These are phyloP conservation scores for Alloascoidea africana DNA, from an alignment of 805 yeast genomes.

Conservation along the genomic window DNA sequence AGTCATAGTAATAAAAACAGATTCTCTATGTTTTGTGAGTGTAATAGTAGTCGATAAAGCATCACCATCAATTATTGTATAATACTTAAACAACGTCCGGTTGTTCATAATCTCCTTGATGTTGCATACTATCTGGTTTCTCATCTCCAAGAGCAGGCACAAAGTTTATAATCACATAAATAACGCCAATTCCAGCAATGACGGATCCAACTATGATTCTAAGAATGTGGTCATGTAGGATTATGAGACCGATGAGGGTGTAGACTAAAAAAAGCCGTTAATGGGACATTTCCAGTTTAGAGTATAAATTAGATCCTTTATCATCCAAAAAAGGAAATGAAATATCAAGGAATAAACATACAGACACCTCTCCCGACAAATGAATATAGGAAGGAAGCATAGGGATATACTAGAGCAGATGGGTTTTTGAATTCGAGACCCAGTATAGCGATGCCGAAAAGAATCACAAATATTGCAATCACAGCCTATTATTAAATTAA, in stretches of 20 bases:
- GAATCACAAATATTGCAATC: constrained; percentile 15
- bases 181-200: constrained; percentile 45
- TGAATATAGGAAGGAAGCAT: constrained; percentile 41
- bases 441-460: constrained; percentile 16
- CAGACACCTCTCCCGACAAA: constrained; percentile 63
- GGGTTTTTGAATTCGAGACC: constrained; percentile 6
- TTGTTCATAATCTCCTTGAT: constrained; percentile 25
- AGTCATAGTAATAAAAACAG: too few relatives aligned
- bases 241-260: constrained; percentile 30
- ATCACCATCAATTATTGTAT: too few relatives aligned
- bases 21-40: too few relatives aligned
- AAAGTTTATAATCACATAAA: constrained; percentile 48
- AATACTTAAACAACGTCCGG: too few relatives aligned
- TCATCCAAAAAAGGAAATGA: too few relatives aligned
- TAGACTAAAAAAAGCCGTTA: constrained; percentile 22
- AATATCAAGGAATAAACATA: constrained; percentile 19
- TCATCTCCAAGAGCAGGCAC: constrained; percentile 45
- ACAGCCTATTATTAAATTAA: constrained; percentile 9
- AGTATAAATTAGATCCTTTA: not conserved
- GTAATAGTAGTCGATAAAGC: too few relatives aligned
- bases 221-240: constrained; percentile 35
- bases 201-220: constrained; percentile 41
- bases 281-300: not conserved
- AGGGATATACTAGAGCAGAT: constrained; percentile 29
- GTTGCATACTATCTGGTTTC: constrained; percentile 72